These are phyloP conservation scores for Mrakia blollopis DNA, from an alignment of 768 basidiomycete genomes.

Conservation along the genomic window DNA sequence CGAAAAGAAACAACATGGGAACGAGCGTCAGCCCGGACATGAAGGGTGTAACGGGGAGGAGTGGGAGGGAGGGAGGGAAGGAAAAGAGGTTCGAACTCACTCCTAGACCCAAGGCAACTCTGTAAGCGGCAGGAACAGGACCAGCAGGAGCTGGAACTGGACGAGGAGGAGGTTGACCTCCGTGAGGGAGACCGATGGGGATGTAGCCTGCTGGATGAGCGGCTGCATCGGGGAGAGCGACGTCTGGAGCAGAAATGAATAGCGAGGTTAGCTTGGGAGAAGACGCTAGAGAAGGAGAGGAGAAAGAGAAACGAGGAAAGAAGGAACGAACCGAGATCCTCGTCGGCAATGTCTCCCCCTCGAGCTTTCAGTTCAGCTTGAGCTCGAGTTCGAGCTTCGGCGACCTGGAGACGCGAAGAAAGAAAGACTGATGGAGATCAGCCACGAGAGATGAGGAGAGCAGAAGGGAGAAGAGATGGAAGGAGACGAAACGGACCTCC, in stretches of 20 bases:
- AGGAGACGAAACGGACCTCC: slow-evolving; percentile 4
- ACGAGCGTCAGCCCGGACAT: background rate
- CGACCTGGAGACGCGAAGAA: background rate
- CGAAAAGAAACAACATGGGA: background rate
- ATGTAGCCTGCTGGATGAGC: background rate
- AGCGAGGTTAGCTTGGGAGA: too few species aligned
- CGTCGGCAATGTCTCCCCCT: slow-evolving; percentile 18
- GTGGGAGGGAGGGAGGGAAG: background rate
- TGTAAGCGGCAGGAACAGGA: background rate
- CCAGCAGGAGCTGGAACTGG: background rate
- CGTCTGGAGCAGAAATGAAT: background rate
- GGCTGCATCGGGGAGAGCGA: background rate
- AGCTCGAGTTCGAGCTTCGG: slow-evolving; percentile 15
- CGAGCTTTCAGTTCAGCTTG: slow-evolving; percentile 4
- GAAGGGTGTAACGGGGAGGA: too few species aligned
- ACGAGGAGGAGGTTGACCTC: background rate
- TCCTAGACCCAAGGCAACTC: background rate
- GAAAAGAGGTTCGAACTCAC: background rate
- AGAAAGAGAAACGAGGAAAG: background rate
- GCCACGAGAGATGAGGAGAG: background rate
- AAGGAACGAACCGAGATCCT: slow-evolving; percentile 1
- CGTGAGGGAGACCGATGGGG: background rate
- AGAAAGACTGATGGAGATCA: background rate
- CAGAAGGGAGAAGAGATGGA: background rate
- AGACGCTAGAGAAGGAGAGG: background rate